Evolutionary conservation across 208 protist species (phyloP).

Genomic region (Trypanosoma theileri): DNA sequence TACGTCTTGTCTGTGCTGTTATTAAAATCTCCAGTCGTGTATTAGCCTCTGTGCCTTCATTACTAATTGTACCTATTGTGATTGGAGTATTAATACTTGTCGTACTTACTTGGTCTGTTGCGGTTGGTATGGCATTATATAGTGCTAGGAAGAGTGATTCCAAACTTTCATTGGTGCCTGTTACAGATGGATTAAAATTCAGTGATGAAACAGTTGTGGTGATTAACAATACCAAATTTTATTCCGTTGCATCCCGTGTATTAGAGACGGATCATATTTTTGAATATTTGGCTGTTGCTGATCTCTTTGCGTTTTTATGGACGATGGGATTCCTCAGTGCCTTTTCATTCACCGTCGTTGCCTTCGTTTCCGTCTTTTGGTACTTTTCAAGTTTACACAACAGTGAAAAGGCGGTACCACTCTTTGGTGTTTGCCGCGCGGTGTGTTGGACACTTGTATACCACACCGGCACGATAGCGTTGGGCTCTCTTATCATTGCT

Average conservation of each 20-base stretch:
- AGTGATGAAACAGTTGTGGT: background rate
- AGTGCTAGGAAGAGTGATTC: background rate
- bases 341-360: conserved; percentile 48
- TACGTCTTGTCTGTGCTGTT: conserved; percentile 54
- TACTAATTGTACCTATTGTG: conserved; percentile 61
- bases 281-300: conserved; percentile 42
- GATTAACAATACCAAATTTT: conserved; percentile 9
- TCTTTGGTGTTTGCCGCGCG: conserved; percentile 22
- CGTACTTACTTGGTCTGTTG: conserved; percentile 13
- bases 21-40: conserved; percentile 54
- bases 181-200: conserved; percentile 5
- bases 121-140: conserved; percentile 21
- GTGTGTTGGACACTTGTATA: conserved; percentile 54
- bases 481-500: conserved; percentile 86
- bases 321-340: conserved; percentile 51
- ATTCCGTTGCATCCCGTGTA: background rate
- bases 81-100: conserved; percentile 21
- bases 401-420: conserved; percentile 35
- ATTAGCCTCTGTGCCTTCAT: conserved; percentile 33
- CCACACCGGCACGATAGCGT: conserved; percentile 80
- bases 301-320: conserved; percentile 82
- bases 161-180: conserved; percentile 3
- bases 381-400: conserved; percentile 57
- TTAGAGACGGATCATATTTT: conserved; percentile 11
- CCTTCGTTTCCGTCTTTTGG: conserved; percentile 69